Base-by-base conservation (phyloP, 2,329 filamentous ascomycete species). In the Pseudogymnoascus sp. region DNA sequence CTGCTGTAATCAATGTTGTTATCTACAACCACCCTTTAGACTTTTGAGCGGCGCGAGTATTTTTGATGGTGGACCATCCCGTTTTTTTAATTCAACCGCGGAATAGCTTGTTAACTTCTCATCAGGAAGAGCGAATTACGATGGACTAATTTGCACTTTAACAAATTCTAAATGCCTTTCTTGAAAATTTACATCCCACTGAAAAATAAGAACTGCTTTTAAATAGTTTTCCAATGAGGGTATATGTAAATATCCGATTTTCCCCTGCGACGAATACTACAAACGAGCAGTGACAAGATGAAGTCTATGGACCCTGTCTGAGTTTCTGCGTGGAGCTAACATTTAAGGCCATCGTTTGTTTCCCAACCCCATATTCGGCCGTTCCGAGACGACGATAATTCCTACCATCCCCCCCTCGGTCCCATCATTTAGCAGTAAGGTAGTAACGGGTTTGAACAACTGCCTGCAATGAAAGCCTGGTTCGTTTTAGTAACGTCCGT, bases 381-480 rank as follows among this genome's bases (percentile, higher is more conserved):
- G 21, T 14, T 21, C 14, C 11, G 11, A 43, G 10, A 23, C 12
- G 11, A 41, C 19, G 16, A 12, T 4, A 43, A 43, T 6, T 21
- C 19, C 16, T 43, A 3, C 4, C 4, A 43, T 39, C 7, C 0
- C 2, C 10, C 19, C 39, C 16, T 21, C 10, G 4, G 39, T 33
- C 10, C 60, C 12, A 58, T 14, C 29, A 26, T 21, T 16, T 62
- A 74, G 38, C 67, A 71, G 19, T 70, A 72, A 11, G 69, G 66
- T 35, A 72, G 52, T 5, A 63, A 64, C 1, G 67, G 68, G 26
- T 71, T 68, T 19, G 69, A 71, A 58, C 68, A 72, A 61, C 70
- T 71, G 5, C 69, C 69, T 16, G 68, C 64, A 59, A 70, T 70
- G 41, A 69, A 72, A 10, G 59, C 64, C 26, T 71, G 69, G 2